Conservation (phyloP, 345 rosid genomes). For the Geranium rotundifolium region DNA sequence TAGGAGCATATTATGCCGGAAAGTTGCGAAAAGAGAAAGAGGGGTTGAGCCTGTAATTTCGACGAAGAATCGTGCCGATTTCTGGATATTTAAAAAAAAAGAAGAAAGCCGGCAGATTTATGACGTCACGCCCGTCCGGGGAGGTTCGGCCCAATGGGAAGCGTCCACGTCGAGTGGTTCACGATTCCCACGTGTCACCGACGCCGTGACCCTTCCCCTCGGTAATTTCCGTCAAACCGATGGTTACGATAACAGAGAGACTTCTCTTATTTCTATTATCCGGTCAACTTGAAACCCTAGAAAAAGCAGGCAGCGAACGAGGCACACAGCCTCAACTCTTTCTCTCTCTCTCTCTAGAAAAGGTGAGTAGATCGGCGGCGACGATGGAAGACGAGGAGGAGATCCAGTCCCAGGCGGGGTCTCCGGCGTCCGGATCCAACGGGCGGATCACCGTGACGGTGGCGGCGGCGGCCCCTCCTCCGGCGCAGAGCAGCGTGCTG, state of each 20-base stretch:
- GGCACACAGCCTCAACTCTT: neutral
- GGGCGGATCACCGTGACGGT: slow-evolving; percentile 41
- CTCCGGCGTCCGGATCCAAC: slow-evolving; percentile 25
- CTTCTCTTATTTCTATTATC: neutral
- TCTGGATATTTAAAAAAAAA: no score
- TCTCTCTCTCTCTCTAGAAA: slow-evolving; percentile 1
- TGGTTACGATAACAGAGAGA: no score
- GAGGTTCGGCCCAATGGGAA: no score
- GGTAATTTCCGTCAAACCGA: slow-evolving; percentile 22
- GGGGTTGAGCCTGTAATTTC: no score
- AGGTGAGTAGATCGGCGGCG: neutral
- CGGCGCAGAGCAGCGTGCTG: slow-evolving; percentile 13
- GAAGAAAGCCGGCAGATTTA: no score
- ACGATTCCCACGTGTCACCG: slow-evolving; percentile 24
- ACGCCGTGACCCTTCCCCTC: slow-evolving; percentile 28
- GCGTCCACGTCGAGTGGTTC: no score
- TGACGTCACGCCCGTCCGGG: no score
- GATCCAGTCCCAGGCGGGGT: slow-evolving; percentile 30
- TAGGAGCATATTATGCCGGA: no score
- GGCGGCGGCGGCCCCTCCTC: slow-evolving; percentile 22
- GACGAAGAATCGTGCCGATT: no score
- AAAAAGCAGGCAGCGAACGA: neutral
- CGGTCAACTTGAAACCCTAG: neutral
- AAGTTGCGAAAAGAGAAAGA: no score
- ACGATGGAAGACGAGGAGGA: slow-evolving; percentile 54